phyloP scores from a whole-genome alignment of 2,329 filamentous ascomycete species.

The Hortaea werneckii region DNA sequence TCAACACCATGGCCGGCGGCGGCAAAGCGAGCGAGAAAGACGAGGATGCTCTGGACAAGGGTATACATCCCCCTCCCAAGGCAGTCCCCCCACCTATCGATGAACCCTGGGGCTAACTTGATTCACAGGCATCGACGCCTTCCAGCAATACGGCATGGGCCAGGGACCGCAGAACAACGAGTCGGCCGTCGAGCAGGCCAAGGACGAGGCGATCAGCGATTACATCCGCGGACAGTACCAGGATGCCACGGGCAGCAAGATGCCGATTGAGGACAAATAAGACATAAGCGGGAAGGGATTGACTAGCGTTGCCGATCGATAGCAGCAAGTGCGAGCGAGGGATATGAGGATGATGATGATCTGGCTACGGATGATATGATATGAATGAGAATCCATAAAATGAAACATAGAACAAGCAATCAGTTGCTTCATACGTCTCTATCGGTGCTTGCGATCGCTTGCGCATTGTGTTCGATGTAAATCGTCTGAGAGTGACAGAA shows the following conservation, averaged over 20 bases:
- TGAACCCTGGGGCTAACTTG: background rate
- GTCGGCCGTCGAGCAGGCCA: constrained; percentile 65
- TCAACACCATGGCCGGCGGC: constrained; percentile 63
- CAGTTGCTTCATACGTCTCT: too few species aligned
- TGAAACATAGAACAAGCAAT: too few species aligned
- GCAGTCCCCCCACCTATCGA: too few species aligned
- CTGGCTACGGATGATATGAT: too few species aligned
- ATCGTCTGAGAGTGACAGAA: too few species aligned
- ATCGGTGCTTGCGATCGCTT: too few species aligned
- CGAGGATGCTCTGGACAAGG: constrained; percentile 66
- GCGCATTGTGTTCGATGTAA: too few species aligned
- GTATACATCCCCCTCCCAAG: constrained; percentile 32
- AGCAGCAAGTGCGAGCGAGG: too few species aligned
- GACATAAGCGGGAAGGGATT: too few species aligned
- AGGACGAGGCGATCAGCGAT: constrained; percentile 63
- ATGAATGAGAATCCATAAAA: too few species aligned
- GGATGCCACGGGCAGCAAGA: constrained; percentile 53
- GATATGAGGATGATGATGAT: too few species aligned
- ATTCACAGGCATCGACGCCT: constrained; percentile 57
- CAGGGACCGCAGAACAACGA: constrained; percentile 63
- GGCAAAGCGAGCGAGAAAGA: constrained; percentile 68
- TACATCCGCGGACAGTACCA: constrained; percentile 65
- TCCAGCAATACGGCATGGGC: constrained; percentile 66
- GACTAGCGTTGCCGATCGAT: too few species aligned
- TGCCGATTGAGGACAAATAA: constrained; percentile 58